A percentile compares a stretch with the other conserved stretches of the same genome.
Evolutionary conservation across 2,329 filamentous ascomycete species (phyloP).

Genomic region (Elsinoe ampelina): DNA sequence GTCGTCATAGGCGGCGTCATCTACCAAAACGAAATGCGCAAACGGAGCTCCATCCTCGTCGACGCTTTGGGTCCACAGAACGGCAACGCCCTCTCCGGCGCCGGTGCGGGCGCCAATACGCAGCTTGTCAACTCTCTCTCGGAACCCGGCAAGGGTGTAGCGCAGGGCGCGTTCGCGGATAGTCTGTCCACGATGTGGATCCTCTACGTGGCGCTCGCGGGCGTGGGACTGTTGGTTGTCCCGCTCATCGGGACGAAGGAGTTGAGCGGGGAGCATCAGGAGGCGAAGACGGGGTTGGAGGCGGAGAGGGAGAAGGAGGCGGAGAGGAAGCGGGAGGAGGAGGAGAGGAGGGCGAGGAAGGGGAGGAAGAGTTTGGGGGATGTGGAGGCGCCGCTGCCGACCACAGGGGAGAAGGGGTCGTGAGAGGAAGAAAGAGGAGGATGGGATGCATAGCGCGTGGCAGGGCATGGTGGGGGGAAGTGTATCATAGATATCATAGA

Average conservation of each 20-base stretch:
- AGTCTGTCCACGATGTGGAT: conserved; percentile 42
- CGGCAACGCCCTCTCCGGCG: conserved; percentile 47
- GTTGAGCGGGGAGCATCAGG: conserved; percentile 35
- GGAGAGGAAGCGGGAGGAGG: conserved; percentile 25
- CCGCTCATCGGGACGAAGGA: conserved; percentile 35
- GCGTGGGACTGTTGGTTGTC: conserved; percentile 30
- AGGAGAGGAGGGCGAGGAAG: conserved; percentile 14
- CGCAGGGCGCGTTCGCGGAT: conserved; percentile 35
- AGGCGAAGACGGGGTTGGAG: conserved; percentile 42
- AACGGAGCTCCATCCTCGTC: conserved; percentile 41
- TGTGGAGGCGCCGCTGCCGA: background rate
- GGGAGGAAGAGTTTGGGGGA: conserved; percentile 5
- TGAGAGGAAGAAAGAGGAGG: conserved; percentile 10
- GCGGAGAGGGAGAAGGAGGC: conserved; percentile 32
- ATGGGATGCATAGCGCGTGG: background rate
- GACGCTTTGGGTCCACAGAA: conserved; percentile 43
- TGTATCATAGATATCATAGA: conserved; percentile 8
- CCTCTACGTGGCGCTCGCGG: conserved; percentile 36
- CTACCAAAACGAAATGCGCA: conserved; percentile 64
- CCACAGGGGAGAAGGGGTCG: background rate
- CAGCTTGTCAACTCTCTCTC: conserved; percentile 46
- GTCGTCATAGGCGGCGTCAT: conserved; percentile 64
- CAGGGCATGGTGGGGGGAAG: background rate
- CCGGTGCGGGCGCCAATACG: conserved; percentile 52
- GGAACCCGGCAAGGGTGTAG: conserved; percentile 34